Base-by-base conservation (phyloP, 1,284 basidiomycete species). In the Rhodotorula sp. region DNA sequence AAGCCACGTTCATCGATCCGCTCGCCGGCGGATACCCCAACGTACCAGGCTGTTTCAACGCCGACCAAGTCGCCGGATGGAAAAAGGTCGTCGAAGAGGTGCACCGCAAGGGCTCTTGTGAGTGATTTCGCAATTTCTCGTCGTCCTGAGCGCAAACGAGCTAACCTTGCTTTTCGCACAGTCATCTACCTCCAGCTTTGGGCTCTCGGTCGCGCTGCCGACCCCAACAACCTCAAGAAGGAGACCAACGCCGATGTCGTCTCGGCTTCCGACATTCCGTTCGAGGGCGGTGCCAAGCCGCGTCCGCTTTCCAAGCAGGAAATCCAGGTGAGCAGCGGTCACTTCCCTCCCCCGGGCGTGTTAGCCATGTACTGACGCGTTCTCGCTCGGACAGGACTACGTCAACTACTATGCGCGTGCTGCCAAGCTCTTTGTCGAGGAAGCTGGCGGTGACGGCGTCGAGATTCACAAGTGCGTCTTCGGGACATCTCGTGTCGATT, bases 391-490 rank as follows among this genome's bases (percentile, higher is more conserved):
- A 26, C 61, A 62, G 20, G 71, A 76, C 14, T 83, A 84, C 64
- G 79, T 87, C 51, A 80, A 79, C 0, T 78, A 83, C 62, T 88
- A 84, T 78, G 82, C 80, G 53, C 76, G 81, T 4, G 82, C 85
- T 0, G 86, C 86, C 0, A 65, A 80, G 18, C 84, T 85, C 67
- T 86, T 87, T 5, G 83, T 86, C 60, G 55, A 74, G 55, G 82
- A 83, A 75, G 86, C 87, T 33, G 87, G 87, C 0, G 88, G 88
- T 73, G 87, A 89, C 75, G 87, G 87, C 46, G 84, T 88, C 45
- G 87, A 89, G 83, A 83, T 83, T 75, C 86, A 87, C 54, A 86
- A 86, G 53, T 54, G 53, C 12, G 30, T 33, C 33, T 33, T 33
- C n/a, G n/a, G n/a, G n/a, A n/a, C n/a, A n/a, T n/a, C n/a, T n/a